Evolutionary conservation across 768 basidiomycete genomes (phyloP), one percentile per base, ranked within the genome.

Genomic region (Pisolithus tinctorius): DNA sequence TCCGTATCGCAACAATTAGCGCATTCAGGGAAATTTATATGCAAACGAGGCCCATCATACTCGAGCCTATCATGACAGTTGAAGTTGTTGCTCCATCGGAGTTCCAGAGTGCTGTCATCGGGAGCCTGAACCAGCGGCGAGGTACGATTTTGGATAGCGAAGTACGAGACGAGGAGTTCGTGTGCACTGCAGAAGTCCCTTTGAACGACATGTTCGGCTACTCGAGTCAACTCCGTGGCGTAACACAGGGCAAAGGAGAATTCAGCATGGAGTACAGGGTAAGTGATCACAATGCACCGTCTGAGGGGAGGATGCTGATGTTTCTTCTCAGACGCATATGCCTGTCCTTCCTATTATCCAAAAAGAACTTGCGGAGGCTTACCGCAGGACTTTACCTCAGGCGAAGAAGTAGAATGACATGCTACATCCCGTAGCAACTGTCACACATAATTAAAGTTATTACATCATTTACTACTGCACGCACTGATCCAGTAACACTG

Each of bases 151-250:
- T 94, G 39, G 95, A 97, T 61, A 95, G 89, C 59, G 96, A 98
- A 70, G 87, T 95, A 30, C 84, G 95, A 40, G 94, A 96, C 58
- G 96, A 98, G 59, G 95, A 99, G 69, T 98, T 99, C 63, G 92
- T 90, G 4, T 80, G 86, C 49, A 76, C 80, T 27, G 93, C 92
- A 20, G 95, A 97, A 63, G 94, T 99, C 11, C 84, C 91, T 7
- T 68, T 99, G 69, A 96, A 93, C 67, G 95, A 98, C 60, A 98
- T 98, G 95, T 99, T 99, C 64, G 90, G 92, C 16, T 97, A 97
- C 66, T 94, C 93, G 36, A 91, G 84, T 60, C 88, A 92, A 59
- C 75, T 98, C 42, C 83, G 95, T 52, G 95, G 95, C 3, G 83
- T 82, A 51, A 99, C 96, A 0, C 96, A 98, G 71, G 96, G 95